These are phyloP conservation scores for Pyricularia grisea DNA, from an alignment of 2,329 filamentous ascomycete species.

Conservation along the genomic window DNA sequence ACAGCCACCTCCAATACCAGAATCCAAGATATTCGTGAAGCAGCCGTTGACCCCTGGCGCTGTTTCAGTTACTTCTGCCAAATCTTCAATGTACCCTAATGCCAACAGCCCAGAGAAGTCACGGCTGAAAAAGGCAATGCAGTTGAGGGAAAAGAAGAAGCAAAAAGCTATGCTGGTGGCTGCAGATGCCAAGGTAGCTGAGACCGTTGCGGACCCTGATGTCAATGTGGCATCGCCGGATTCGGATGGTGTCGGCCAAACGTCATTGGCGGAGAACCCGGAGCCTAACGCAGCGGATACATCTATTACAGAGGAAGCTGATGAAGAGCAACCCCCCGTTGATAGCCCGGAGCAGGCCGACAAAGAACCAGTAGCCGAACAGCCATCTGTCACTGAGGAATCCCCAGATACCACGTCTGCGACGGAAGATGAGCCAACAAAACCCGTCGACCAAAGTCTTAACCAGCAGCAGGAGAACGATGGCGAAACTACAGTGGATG, in stretches of 20 bases:
- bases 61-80: not conserved
- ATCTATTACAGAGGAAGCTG: not conserved
- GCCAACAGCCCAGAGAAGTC: constrained; percentile 80
- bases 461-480: not conserved
- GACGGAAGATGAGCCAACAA: not conserved
- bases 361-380: not conserved
- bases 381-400: not conserved
- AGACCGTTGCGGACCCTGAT: not conserved
- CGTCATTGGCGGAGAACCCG: not conserved
- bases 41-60: constrained; percentile 21
- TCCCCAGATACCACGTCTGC: not conserved
- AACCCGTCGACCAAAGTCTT: not conserved
- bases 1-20: constrained; percentile 25
- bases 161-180: constrained; percentile 13
- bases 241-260: not conserved
- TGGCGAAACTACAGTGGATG: not conserved
- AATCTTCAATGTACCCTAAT: not conserved
- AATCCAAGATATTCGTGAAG: constrained; percentile 34
- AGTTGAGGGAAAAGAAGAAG: constrained; percentile 76
- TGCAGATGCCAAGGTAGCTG: constrained; percentile 11
- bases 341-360: not conserved
- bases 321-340: not conserved
- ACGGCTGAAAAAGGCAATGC: constrained; percentile 86
- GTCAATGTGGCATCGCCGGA: not conserved
- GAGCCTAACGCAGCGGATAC: not conserved